phyloP scores from a whole-genome alignment of 495 filamentous ascomycete species.

The Wilcoxina mikolae region DNA sequence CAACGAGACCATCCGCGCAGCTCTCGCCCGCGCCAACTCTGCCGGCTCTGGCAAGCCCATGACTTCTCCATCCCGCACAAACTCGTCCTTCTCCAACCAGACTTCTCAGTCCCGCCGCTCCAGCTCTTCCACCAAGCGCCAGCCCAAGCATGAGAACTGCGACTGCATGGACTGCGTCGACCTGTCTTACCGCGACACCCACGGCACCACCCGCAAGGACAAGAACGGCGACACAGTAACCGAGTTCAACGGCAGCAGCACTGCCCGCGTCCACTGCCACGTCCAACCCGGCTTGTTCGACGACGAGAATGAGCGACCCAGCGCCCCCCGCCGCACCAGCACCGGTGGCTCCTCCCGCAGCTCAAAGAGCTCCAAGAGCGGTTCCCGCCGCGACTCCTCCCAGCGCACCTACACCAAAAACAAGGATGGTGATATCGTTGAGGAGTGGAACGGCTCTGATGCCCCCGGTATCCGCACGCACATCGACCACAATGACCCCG shows the following conservation, averaged over 20 bases:
- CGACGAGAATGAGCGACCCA: background rate
- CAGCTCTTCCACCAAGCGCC: background rate
- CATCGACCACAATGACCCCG: background rate
- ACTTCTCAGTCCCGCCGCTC: background rate
- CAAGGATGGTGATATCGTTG: background rate
- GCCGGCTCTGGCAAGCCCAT: background rate
- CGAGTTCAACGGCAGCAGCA: background rate
- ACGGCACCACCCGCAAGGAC: background rate
- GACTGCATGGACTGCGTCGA: conserved; percentile 1
- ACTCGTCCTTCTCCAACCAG: background rate
- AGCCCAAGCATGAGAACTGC: background rate
- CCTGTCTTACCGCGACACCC: background rate
- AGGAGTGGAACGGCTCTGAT: background rate
- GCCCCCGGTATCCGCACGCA: background rate
- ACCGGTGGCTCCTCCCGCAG: background rate
- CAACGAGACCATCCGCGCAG: background rate
- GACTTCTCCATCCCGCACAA: background rate
- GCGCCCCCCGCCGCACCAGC: background rate
- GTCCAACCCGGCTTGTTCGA: background rate
- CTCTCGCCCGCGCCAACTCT: background rate
- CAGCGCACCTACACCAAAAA: background rate
- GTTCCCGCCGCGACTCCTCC: background rate
- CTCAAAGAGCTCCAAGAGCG: background rate
- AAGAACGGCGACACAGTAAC: background rate
- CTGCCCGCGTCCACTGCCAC: background rate